Evolutionary conservation across 2,329 filamentous ascomycete species (phyloP).

Genomic region (Sporothrix inflata): DNA sequence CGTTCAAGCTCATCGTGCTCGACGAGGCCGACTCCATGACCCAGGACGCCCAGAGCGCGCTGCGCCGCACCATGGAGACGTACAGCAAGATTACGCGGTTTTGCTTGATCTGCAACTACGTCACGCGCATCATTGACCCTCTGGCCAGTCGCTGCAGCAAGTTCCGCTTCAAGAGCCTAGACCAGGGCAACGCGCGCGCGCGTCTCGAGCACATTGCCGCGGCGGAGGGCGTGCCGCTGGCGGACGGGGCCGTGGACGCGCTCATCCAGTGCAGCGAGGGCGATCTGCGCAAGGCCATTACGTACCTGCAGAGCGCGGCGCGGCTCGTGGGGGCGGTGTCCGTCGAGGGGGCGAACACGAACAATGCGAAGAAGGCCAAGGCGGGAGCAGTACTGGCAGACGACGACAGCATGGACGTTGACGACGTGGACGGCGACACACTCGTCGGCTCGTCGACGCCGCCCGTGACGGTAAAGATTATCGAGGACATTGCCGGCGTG

Average conservation of each 20-base stretch:
- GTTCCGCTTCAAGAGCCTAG: slow-evolving; percentile 95
- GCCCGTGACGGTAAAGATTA: slow-evolving; percentile 72
- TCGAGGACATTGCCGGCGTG: slow-evolving; percentile 96
- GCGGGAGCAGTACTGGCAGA: background rate
- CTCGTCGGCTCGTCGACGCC: slow-evolving; percentile 39
- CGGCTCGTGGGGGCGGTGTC: slow-evolving; percentile 74
- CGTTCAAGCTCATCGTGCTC: slow-evolving; percentile 98
- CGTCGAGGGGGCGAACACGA: slow-evolving; percentile 36
- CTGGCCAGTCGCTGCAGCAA: slow-evolving; percentile 92
- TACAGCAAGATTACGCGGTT: slow-evolving; percentile 96
- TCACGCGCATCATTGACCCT: slow-evolving; percentile 96
- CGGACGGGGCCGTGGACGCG: slow-evolving; percentile 78
- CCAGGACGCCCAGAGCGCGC: slow-evolving; percentile 91
- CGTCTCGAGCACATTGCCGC: slow-evolving; percentile 81
- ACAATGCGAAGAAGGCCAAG: slow-evolving; percentile 3
- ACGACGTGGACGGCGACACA: slow-evolving; percentile 57
- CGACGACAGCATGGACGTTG: slow-evolving; percentile 34
- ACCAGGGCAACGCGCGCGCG: slow-evolving; percentile 79
- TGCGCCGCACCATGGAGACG: slow-evolving; percentile 96
- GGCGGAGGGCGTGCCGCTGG: slow-evolving; percentile 75
- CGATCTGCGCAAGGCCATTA: slow-evolving; percentile 94
- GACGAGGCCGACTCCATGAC: slow-evolving; percentile 99
- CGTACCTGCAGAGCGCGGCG: slow-evolving; percentile 92
- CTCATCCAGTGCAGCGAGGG: slow-evolving; percentile 89
- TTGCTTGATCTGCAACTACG: slow-evolving; percentile 98